Evolutionary conservation across 768 basidiomycete species (phyloP), one percentile per base, ranked within the genome.

Genomic region (Trametes villosa): DNA sequence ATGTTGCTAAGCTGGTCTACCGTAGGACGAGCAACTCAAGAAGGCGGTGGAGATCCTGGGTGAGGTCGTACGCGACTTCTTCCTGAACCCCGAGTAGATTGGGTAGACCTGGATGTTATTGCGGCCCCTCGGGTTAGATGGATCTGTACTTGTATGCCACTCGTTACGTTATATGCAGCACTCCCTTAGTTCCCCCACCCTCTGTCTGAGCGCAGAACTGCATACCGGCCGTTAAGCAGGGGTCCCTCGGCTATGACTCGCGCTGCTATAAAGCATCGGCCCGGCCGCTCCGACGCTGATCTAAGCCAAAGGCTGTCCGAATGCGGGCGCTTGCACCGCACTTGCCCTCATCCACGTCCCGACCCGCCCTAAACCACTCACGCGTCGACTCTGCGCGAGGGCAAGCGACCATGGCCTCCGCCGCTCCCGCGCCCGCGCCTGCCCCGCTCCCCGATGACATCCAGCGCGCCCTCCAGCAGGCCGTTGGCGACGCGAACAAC

Each of bases 401-500:
- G 31, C 65, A 61, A 60, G 27, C 46, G 22, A 56, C 59, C 58
- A n/a, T 62, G 42, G 59, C 63, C 68, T 73, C 73, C 65, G 65
- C 41, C 48, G 30, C 58, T 33, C 56, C 31, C 33, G 49, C 61
- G 49, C 59, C 61, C 57, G 36, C 61, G 49, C 59, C 61, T 58
- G 36, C 63, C 49, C 55, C 65, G 46, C 73, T 81, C 40, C 67
- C 80, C 49, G 76, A 73, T 59, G 82, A 82, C 65, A 77, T 81
- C 54, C 77, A 82, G 60, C 79, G 75, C 56, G 82, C 80, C n/a
- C 74, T 82, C n/a, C 78, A 83, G 64, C 76, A 79, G 58, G 79
- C 79, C 33, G 73, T 81, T 54, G 81, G 77, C 29, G 75, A 81
- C 62, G 79, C 73, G 49, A 82, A 81, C 65, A 71, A 72, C 62